Conservation (phyloP, 371 early-diverging fungal species). For the Funneliformis caledonium region DNA sequence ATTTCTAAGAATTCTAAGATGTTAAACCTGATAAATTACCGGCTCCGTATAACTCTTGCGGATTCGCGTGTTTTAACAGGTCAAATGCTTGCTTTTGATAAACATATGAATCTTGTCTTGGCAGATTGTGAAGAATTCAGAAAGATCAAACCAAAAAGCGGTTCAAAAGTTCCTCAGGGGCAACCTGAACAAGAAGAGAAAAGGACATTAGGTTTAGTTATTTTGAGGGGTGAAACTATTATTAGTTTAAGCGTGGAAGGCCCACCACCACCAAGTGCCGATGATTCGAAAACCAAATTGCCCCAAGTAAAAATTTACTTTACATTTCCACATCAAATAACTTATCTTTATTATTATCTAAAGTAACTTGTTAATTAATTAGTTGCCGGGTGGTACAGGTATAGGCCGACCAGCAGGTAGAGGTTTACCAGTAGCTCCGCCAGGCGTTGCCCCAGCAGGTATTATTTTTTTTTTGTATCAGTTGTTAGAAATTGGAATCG, state of each 20-base stretch:
- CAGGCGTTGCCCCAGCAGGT: conserved; percentile 49
- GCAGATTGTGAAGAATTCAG: conserved; percentile 97
- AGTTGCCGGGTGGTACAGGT: conserved; percentile 72
- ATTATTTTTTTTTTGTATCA: background rate
- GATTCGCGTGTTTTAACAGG: conserved; percentile 94
- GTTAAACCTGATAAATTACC: conserved; percentile 92
- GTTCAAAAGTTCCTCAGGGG: conserved; percentile 51
- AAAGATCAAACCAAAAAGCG: conserved; percentile 75
- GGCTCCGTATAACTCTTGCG: conserved; percentile 88
- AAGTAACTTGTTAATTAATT: background rate
- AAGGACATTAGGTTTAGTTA: conserved; percentile 91
- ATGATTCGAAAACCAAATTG: conserved; percentile 61
- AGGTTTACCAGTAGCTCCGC: conserved; percentile 84
- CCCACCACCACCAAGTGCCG: conserved; percentile 82
- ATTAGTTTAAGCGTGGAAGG: conserved; percentile 92
- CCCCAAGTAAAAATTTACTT: conserved; percentile 44
- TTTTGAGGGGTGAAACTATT: conserved; percentile 93
- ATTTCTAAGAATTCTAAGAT: conserved; percentile 84
- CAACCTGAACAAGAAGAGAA: conserved; percentile 71
- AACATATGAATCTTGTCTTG: conserved; percentile 97
- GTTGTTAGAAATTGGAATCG: too few species aligned
- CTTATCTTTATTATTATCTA: background rate
- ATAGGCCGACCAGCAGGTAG: conserved; percentile 88
- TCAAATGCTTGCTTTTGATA: conserved; percentile 98
- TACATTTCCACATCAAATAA: conserved; percentile 33